Percentiles rank a stretch among this genome's conserved stretches.
Conservation (phyloP, 2,329 filamentous ascomycete genomes). For the Microcyclospora tardicrescens region DNA sequence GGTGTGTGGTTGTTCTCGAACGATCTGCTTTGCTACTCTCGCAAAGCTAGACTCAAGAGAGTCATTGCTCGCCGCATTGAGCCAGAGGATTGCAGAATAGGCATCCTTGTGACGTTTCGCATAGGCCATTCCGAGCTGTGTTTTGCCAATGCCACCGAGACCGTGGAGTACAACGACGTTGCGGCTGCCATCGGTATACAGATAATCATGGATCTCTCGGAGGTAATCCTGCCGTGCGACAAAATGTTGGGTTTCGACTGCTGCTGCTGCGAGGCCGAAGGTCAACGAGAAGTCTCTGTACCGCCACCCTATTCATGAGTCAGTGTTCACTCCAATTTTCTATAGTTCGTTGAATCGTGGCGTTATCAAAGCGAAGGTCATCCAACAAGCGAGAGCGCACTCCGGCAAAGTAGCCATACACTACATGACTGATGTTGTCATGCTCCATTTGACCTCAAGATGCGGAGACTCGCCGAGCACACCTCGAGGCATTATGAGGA, state of each 20-base stretch:
- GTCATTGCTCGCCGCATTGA: conserved; percentile 18
- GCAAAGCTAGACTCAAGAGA: conserved; percentile 27
- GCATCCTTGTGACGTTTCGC: conserved; percentile 21
- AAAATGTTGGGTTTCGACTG: conserved; percentile 17
- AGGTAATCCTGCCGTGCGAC: conserved; percentile 22
- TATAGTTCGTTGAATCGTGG: too few relatives aligned
- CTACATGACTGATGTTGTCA: too few relatives aligned
- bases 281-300: conserved; percentile 1
- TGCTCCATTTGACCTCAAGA: too few relatives aligned
- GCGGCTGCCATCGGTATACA: conserved; percentile 16
- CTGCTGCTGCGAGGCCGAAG: conserved; percentile 16
- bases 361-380: too few relatives aligned
- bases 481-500: too few relatives aligned
- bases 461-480: too few relatives aligned
- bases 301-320: not conserved
- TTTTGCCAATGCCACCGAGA: conserved; percentile 35
- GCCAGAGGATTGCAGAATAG: conserved; percentile 32
- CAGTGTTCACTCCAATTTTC: too few relatives aligned
- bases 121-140: conserved; percentile 30
- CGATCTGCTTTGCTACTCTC: conserved; percentile 18
- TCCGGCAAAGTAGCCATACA: too few relatives aligned
- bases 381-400: too few relatives aligned
- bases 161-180: conserved; percentile 25
- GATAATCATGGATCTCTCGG: conserved; percentile 16
- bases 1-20: conserved; percentile 13